A percentile compares a stretch with the other conserved stretches of the same genome.
Evolutionary conservation across 1,284 basidiomycete species (phyloP).

Genomic region (Cutaneotrichosporon cutaneum): DNA sequence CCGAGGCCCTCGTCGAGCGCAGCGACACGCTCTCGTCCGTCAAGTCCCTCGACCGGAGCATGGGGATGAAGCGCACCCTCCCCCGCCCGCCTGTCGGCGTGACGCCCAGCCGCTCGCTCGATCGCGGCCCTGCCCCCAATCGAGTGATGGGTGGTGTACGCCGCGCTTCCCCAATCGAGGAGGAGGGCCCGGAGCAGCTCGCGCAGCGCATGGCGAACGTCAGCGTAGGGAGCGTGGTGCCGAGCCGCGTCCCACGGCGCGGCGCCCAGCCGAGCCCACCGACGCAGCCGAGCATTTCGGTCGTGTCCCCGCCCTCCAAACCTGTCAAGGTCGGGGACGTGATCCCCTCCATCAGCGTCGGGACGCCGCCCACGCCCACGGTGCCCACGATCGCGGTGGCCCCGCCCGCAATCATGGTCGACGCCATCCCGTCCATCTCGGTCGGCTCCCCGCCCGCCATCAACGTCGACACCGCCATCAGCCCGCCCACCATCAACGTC

Average conservation of each 20-base stretch:
- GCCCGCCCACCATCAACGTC: conserved; percentile 8
- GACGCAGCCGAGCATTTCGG: too few species aligned
- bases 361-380: neutral
- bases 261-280: neutral
- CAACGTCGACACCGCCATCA: neutral
- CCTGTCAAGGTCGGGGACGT: neutral
- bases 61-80: conserved; percentile 35
- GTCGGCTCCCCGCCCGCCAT: neutral
- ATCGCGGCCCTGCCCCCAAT: conserved; percentile 32
- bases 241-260: neutral
- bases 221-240: conserved; percentile 12
- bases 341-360: conserved; percentile 1
- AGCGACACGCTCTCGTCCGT: conserved; percentile 49
- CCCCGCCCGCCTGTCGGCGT: conserved; percentile 46
- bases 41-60: conserved; percentile 45
- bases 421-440: neutral
- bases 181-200: conserved; percentile 16
- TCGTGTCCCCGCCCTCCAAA: neutral
- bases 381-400: neutral
- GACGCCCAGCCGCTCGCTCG: conserved; percentile 41
- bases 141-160: neutral
- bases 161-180: conserved; percentile 7
- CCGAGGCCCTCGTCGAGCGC: conserved; percentile 33
- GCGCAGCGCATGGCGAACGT: conserved; percentile 18
- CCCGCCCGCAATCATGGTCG: too few species aligned